Conservation (phyloP, 169 alveolate species). For the Plasmodium blacklocki region DNA sequence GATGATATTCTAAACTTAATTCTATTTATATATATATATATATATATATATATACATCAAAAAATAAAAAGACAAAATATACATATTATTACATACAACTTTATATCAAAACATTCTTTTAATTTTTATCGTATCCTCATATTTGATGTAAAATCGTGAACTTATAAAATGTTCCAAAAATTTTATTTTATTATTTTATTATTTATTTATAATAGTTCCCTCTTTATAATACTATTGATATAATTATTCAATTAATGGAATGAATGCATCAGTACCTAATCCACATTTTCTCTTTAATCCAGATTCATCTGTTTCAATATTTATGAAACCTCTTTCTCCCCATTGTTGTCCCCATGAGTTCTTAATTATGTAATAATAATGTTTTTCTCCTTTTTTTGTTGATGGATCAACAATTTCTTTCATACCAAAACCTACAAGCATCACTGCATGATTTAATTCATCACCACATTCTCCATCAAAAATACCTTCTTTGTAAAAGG, state of each 20-base stretch:
- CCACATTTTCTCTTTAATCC: slow-evolving; percentile 27
- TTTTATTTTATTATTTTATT: no score
- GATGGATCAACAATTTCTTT: slow-evolving; percentile 20
- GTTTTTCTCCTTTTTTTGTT: slow-evolving; percentile 15
- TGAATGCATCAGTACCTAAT: slow-evolving; percentile 22
- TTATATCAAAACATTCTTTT: no score
- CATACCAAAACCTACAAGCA: slow-evolving; percentile 88
- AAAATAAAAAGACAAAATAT: no score
- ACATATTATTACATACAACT: no score
- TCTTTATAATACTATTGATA: no score
- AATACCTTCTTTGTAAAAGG: slow-evolving; percentile 87
- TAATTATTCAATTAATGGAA: slow-evolving; percentile 14
- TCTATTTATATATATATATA: no score
- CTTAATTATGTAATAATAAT: background rate
- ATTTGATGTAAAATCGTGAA: no score
- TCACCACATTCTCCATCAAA: slow-evolving; percentile 80
- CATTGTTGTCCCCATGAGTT: slow-evolving; percentile 20
- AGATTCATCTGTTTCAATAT: background rate
- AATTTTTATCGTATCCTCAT: no score
- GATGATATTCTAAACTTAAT: no score
- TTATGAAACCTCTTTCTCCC: background rate
- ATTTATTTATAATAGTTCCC: no score
- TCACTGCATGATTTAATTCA: slow-evolving; percentile 87
- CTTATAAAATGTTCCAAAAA: no score
- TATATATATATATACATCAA: no score